Evolutionary conservation across 805 yeast genomes (phyloP), one percentile per base, ranked within the genome.

Genomic region (Candida orba): DNA sequence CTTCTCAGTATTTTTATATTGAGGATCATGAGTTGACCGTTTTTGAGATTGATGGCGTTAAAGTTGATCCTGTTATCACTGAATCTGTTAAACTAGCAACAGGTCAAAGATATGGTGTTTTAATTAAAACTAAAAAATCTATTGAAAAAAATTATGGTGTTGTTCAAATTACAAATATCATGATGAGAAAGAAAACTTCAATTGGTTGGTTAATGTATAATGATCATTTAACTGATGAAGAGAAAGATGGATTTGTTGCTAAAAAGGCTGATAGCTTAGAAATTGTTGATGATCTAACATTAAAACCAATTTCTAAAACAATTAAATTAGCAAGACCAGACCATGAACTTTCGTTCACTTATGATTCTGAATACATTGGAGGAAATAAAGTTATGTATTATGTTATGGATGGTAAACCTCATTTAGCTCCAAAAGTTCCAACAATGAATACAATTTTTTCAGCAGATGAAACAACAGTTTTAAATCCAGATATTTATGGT

Each of bases 91-190:
- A 70, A 45, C 45, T 78, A 27, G 77, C 89, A 0, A 88, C 82
- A 6, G 95, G 91, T 3, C 95, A 88, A 64, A 68, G 96, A 52
- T 78, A 79, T 56, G 74, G 86, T 10, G 78, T 84, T 1, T 59
- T 84, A 40, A 54, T 86, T 22, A 71, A 66, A 30, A 72, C 87
- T 49, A 60, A 53, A 58, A 64, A 36, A 62, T 68, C 76, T 8
- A 64, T 69, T 50, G 56, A 25, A 47, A 47, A 20, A 71, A 75
- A 50, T 64, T 78, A 51, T 59, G 70, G 54, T 44, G 63, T 81
- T 42, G 72, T 81, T 51, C 76, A 75, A 43, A 68, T 72, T 4
- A 60, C 81, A 43, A 90, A 84, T 61, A 69, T 66, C 42, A 70
- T 71, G 38, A 84, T 84, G 91, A 67, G 80, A 56, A 90, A 84